These are phyloP conservation scores for Nemophila menziesii DNA, from an alignment of 257 asterid genomes.

Conservation along the genomic window DNA sequence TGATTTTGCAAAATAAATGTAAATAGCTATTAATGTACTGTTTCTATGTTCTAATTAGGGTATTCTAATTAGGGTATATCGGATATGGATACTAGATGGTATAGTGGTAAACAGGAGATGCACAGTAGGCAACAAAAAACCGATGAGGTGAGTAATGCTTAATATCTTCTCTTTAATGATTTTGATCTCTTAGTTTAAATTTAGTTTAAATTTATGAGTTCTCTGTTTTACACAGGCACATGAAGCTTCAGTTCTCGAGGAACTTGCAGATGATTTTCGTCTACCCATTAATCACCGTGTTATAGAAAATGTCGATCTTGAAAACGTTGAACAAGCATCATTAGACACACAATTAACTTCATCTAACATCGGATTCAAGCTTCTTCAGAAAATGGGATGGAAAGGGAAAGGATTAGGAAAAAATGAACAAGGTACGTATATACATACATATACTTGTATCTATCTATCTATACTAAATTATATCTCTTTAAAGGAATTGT, in stretches of 20 bases:
- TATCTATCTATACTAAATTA: not conserved
- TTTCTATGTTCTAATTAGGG: not conserved
- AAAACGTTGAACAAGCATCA: slow-evolving; percentile 91
- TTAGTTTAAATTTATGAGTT: not conserved
- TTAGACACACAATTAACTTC: slow-evolving; percentile 66
- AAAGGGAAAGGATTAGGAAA: slow-evolving; percentile 98
- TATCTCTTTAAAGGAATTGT: slow-evolving; percentile 42
- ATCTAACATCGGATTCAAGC: slow-evolving; percentile 80
- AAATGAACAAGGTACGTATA: slow-evolving; percentile 74
- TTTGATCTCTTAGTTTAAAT: no score
- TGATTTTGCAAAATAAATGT: no score
- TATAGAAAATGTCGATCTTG: slow-evolving; percentile 80
- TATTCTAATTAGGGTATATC: slow-evolving; percentile 7
- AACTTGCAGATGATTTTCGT: slow-evolving; percentile 85
- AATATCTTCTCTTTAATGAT: no score
- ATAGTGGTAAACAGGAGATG: slow-evolving; percentile 49
- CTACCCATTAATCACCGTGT: slow-evolving; percentile 77
- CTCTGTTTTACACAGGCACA: slow-evolving; percentile 29
- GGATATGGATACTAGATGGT: slow-evolving; percentile 61
- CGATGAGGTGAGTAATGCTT: slow-evolving; percentile 35
- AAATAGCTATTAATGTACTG: no score
- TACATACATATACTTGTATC: not conserved
- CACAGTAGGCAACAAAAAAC: slow-evolving; percentile 29
- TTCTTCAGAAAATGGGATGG: slow-evolving; percentile 99
- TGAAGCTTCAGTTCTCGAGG: slow-evolving; percentile 73